Percentiles rank a stretch among this genome's conserved stretches.
These are phyloP conservation scores for Rhodotorula sphaerocarpa DNA, from an alignment of 768 basidiomycete genomes.

Conservation along the genomic window DNA sequence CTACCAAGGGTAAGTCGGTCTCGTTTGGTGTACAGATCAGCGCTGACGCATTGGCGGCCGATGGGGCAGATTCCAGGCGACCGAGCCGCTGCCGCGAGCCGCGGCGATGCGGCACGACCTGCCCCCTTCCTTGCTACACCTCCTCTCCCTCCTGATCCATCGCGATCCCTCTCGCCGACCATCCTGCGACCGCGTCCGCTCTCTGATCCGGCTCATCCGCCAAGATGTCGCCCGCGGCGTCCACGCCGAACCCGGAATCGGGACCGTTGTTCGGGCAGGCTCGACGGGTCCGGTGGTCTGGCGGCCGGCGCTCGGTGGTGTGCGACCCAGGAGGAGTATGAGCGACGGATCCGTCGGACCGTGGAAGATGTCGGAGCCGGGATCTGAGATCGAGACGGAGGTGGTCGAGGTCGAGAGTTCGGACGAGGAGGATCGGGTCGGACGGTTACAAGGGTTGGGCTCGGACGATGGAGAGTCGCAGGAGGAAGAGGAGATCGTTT, in stretches of 20 bases:
- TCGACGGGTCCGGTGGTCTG: too few species aligned
- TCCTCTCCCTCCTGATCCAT: conserved; percentile 21
- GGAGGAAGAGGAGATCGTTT: too few species aligned
- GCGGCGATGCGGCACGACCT: conserved; percentile 19
- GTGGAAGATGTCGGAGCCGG: too few species aligned
- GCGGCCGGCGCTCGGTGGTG: too few species aligned
- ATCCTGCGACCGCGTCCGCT: conserved; percentile 12
- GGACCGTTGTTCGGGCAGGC: background rate
- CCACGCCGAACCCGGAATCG: accelerated
- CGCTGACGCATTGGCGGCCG: background rate
- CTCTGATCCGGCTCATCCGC: background rate
- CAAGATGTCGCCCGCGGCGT: background rate
- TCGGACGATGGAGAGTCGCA: too few species aligned
- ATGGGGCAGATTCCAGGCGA: conserved; percentile 7
- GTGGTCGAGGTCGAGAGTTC: too few species aligned
- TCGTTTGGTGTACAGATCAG: background rate
- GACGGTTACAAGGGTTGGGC: too few species aligned
- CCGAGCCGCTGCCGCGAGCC: background rate
- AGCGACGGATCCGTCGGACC: too few species aligned
- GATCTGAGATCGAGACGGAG: too few species aligned
- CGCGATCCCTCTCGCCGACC: conserved; percentile 13
- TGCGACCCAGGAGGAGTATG: too few species aligned
- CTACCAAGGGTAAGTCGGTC: conserved; percentile 41
- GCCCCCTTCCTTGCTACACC: conserved; percentile 12
- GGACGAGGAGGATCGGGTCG: too few species aligned